These are phyloP conservation scores for Cyberlindnera mycetangii DNA, from an alignment of 805 yeast species.

Conservation along the genomic window DNA sequence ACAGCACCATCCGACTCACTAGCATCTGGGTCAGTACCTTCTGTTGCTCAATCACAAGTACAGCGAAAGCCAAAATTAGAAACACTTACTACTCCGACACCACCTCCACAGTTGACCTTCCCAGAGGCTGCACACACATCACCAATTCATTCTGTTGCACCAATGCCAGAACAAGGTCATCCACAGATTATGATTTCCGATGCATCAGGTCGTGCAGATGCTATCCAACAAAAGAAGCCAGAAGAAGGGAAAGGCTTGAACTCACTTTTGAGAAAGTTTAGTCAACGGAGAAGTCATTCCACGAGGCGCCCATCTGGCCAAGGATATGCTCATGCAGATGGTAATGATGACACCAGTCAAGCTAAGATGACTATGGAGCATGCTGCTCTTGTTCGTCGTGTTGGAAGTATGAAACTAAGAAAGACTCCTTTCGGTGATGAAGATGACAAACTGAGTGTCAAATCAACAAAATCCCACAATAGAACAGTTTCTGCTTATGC, in stretches of 20 bases:
- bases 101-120: constrained; percentile 40
- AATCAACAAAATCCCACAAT: constrained; percentile 20
- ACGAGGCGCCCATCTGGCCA: constrained; percentile 22
- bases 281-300: constrained; percentile 28
- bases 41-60: neutral
- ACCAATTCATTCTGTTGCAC: constrained; percentile 44
- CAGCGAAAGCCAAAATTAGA: neutral
- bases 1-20: neutral
- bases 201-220: constrained; percentile 35
- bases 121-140: constrained; percentile 51
- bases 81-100: constrained; percentile 31
- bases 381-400: constrained; percentile 23
- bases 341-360: constrained; percentile 3
- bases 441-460: constrained; percentile 2
- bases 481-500: constrained; percentile 31
- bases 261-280: constrained; percentile 29
- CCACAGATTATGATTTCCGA: constrained; percentile 40
- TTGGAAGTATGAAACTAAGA: constrained; percentile 24
- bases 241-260: constrained; percentile 28
- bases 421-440: constrained; percentile 20
- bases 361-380: constrained; percentile 11
- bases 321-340: constrained; percentile 9
- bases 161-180: constrained; percentile 38
- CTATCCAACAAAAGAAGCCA: constrained; percentile 32
- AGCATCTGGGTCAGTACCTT: neutral